Evolutionary conservation across 2,329 filamentous ascomycete genomes (phyloP).

Genomic region (Pestalotiopsis sp.): DNA sequence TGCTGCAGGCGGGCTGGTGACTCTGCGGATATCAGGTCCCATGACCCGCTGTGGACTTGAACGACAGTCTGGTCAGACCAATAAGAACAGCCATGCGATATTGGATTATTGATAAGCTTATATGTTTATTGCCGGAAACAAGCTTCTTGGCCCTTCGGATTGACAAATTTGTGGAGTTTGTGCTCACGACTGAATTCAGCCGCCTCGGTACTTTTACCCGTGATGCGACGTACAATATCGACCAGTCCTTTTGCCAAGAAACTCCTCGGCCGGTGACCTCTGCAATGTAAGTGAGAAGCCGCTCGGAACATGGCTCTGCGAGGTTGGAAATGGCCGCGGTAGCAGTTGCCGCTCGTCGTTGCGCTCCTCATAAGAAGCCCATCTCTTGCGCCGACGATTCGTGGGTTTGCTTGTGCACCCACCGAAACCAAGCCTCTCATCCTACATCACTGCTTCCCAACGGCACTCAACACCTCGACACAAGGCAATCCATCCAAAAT

Average conservation of each 20-base stretch:
- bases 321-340: neutral
- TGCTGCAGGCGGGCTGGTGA: neutral
- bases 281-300: neutral
- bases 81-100: neutral
- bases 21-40: neutral
- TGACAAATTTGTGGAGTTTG: constrained; percentile 2
- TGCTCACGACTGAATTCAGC: constrained; percentile 7
- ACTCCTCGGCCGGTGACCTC: neutral
- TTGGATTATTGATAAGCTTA: neutral
- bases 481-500: constrained; percentile 22
- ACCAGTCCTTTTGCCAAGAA: constrained; percentile 3
- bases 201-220: constrained; percentile 8
- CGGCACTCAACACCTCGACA: neutral
- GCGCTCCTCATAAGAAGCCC: neutral
- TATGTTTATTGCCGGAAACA: neutral
- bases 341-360: neutral
- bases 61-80: neutral
- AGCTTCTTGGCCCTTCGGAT: neutral
- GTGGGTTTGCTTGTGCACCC: neutral
- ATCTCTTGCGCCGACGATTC: neutral
- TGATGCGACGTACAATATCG: neutral
- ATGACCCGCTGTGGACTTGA: neutral
- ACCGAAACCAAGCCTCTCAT: neutral
- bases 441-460: neutral
- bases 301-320: neutral